These are phyloP conservation scores for Monosporascus sp. DNA, from an alignment of 2,329 filamentous ascomycete genomes.

Conservation along the genomic window DNA sequence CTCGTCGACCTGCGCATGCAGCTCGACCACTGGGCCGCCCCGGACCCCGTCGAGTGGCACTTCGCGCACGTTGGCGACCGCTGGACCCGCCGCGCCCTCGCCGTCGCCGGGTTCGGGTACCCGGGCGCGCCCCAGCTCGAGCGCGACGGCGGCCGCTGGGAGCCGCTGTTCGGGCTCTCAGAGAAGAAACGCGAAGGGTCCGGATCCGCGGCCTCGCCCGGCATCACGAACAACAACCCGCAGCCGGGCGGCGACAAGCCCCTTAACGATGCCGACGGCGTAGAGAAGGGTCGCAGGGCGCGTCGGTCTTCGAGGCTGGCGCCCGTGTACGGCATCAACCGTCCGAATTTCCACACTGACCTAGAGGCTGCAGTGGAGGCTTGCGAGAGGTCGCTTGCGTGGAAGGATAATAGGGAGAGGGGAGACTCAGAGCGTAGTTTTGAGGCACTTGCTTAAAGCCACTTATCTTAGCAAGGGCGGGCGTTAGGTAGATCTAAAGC, in stretches of 20 bases:
- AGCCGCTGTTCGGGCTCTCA: conserved; percentile 14
- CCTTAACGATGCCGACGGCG: neutral
- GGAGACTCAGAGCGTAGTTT: neutral
- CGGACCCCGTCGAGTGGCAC: conserved; percentile 45
- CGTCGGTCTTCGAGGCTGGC: conserved; percentile 8
- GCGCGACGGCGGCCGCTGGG: conserved; percentile 1
- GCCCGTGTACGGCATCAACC: conserved; percentile 34
- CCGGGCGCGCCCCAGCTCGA: conserved; percentile 14
- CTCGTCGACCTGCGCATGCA: conserved; percentile 50
- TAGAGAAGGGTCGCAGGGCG: neutral
- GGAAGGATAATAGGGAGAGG: neutral
- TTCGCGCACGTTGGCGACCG: conserved; percentile 49
- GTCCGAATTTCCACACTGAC: conserved; percentile 44
- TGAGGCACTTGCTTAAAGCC: neutral
- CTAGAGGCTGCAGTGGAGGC: conserved; percentile 35
- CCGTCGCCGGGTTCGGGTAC: conserved; percentile 50
- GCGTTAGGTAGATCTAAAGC: neutral
- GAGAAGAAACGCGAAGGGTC: conserved; percentile 2
- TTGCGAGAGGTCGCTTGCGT: neutral
- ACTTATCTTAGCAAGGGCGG: neutral
- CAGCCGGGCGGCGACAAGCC: neutral
- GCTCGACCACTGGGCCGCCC: conserved; percentile 46
- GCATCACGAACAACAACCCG: neutral
- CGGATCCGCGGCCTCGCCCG: too few relatives aligned
- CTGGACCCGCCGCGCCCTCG: conserved; percentile 53